Conservation (phyloP, 202 grass and related monocot species). For the Miscanthus sacchariflorus region DNA sequence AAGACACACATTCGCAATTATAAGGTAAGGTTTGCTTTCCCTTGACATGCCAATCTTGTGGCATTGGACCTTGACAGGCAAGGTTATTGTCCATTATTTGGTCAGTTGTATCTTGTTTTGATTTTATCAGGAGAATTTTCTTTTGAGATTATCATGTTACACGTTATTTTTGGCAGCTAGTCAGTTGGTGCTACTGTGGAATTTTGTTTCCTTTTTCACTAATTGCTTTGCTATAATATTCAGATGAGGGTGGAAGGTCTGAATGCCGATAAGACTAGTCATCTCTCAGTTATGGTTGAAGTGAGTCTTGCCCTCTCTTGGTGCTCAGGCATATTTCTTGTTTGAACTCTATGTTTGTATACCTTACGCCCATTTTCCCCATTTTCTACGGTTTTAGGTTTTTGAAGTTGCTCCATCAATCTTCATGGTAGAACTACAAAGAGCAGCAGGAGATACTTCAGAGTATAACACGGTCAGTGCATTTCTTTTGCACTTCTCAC, state of each 20-base stretch:
- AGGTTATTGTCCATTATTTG: constrained; percentile 14
- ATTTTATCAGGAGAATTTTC: neutral
- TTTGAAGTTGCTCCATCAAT: constrained; percentile 93
- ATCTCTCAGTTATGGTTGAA: constrained; percentile 89
- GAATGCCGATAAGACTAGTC: constrained; percentile 68
- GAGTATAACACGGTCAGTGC: constrained; percentile 85
- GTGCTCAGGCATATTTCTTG: constrained; percentile 21
- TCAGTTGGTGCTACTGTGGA: neutral
- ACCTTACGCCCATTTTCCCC: neutral
- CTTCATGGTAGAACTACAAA: constrained; percentile 93
- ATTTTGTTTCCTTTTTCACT: constrained; percentile 25
- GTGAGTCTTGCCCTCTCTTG: constrained; percentile 58
- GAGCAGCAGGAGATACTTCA: constrained; percentile 74
- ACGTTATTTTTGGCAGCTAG: constrained; percentile 15
- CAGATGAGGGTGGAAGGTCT: constrained; percentile 93
- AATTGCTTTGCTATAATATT: constrained; percentile 44
- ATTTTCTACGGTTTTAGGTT: constrained; percentile 62
- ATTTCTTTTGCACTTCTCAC: neutral
- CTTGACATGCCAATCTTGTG: constrained; percentile 34
- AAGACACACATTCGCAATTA: constrained; percentile 98
- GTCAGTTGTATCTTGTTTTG: neutral
- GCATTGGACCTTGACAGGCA: constrained; percentile 4
- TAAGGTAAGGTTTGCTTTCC: constrained; percentile 60
- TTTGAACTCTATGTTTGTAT: constrained; percentile 30
- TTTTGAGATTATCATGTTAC: constrained; percentile 21